phyloP scores from a whole-genome alignment of 257 asterid genomes.

The Scutellaria minor region DNA sequence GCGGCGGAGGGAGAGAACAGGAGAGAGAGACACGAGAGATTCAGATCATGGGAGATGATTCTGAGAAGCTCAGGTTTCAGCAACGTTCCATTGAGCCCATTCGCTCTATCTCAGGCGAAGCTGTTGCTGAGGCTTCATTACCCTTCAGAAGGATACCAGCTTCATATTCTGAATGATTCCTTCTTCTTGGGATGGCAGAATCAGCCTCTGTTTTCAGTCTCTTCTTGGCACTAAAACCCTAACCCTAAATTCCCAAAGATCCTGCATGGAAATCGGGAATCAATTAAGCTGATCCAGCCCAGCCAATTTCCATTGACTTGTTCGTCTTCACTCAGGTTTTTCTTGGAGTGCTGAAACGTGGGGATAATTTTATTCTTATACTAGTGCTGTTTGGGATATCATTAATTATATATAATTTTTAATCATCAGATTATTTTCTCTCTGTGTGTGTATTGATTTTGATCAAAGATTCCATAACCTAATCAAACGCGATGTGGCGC shows the following conservation, averaged over 20 bases:
- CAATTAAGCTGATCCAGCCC: conserved; percentile 7
- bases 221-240: conserved; percentile 91
- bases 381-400: conserved; percentile 24
- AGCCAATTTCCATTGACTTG: conserved; percentile 9
- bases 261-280: conserved; percentile 40
- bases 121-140: conserved; percentile 84
- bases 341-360: conserved; percentile 45
- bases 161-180: conserved; percentile 57
- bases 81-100: conserved; percentile 71
- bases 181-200: conserved; percentile 97
- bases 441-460: conserved; percentile 30
- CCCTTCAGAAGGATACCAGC: conserved; percentile 95
- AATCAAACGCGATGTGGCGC: conserved; percentile 44
- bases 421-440: conserved; percentile 8
- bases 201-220: conserved; percentile 89
- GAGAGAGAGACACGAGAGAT: conserved; percentile 77
- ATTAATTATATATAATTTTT: conserved; percentile 14
- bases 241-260: conserved; percentile 50
- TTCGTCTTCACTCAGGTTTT: conserved; percentile 36
- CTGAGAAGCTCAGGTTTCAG: conserved; percentile 66
- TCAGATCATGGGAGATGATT: conserved; percentile 79
- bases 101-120: conserved; percentile 89
- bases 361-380: conserved; percentile 38
- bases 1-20: conserved; percentile 70
- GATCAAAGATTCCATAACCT: conserved; percentile 46